Evolutionary conservation across 139 green algal genomes (phyloP).

Genomic region (Chlorella sorokiniana): DNA sequence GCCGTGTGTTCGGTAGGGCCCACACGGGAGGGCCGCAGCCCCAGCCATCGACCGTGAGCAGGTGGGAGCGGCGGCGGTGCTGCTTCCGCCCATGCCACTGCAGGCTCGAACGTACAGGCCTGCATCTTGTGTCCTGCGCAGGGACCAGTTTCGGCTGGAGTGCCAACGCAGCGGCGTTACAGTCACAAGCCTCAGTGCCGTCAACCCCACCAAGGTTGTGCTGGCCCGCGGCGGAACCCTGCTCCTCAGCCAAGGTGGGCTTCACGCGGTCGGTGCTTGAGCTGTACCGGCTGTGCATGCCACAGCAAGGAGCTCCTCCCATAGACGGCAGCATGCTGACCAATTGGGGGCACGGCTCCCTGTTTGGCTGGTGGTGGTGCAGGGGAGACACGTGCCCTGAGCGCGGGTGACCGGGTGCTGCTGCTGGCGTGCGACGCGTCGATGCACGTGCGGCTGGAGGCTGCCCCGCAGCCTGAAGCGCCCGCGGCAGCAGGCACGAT

Average conservation of each 20-base stretch:
- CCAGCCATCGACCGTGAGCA: neutral
- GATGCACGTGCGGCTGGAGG: neutral
- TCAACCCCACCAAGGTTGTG: slow-evolving; percentile 17
- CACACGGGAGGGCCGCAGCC: neutral
- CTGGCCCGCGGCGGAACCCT: neutral
- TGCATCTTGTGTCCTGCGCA: neutral
- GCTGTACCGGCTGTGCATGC: too few relatives aligned
- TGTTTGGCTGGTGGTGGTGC: neutral
- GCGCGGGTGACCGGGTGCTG: slow-evolving; percentile 11
- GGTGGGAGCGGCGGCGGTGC: neutral
- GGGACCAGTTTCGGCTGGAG: slow-evolving; percentile 20
- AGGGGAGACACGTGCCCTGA: slow-evolving; percentile 1
- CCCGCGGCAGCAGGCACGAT: neutral
- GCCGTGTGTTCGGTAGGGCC: neutral
- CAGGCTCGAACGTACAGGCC: neutral
- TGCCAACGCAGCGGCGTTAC: neutral
- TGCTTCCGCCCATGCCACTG: neutral
- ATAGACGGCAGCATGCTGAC: too few relatives aligned
- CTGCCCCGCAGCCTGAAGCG: neutral
- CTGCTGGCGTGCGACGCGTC: slow-evolving; percentile 15
- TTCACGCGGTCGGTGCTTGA: too few relatives aligned
- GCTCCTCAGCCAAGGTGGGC: neutral
- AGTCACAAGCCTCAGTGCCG: neutral
- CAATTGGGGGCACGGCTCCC: too few relatives aligned
- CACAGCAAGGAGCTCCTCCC: too few relatives aligned